phyloP scores from a whole-genome alignment of 805 yeast genomes.

The Pichia sporocuriosa region DNA sequence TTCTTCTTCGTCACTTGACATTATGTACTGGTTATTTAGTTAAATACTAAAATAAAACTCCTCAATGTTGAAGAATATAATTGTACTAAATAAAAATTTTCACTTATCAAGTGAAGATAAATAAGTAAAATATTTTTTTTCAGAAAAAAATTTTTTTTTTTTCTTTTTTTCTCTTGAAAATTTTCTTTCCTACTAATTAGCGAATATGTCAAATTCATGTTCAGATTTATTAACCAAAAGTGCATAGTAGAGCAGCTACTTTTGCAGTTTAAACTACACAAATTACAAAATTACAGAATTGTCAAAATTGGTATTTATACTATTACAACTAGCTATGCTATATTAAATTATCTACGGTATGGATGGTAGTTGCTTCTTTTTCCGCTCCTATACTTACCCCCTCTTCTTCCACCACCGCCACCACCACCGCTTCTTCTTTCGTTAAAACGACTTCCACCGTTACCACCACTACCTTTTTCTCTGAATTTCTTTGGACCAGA shows the following conservation, averaged over 20 bases:
- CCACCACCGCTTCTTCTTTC: conserved; percentile 17
- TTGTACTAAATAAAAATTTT: too few species aligned
- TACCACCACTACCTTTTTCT: conserved; percentile 10
- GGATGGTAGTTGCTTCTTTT: conserved; percentile 30
- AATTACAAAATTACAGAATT: too few species aligned
- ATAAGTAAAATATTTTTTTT: conserved; percentile 6
- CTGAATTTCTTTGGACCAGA: conserved; percentile 30
- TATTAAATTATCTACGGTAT: conserved; percentile 23
- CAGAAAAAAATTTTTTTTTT: not conserved
- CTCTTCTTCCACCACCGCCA: conserved; percentile 16
- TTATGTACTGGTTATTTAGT: not conserved
- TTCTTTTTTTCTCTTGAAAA: not conserved
- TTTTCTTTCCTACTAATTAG: too few species aligned
- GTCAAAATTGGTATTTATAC: too few species aligned
- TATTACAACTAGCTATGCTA: too few species aligned
- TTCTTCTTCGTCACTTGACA: conserved; percentile 29
- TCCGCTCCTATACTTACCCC: conserved; percentile 20
- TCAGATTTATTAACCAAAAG: too few species aligned
- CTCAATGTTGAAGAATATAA: too few species aligned
- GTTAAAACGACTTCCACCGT: conserved; percentile 13
- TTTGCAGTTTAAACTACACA: too few species aligned
- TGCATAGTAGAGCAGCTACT: too few species aligned
- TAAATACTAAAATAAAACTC: too few species aligned
- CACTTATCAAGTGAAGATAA: too few species aligned
- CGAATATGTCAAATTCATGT: too few species aligned